These are phyloP conservation scores for Cercophora newfieldiana DNA, from an alignment of 495 filamentous ascomycete genomes.

Conservation along the genomic window DNA sequence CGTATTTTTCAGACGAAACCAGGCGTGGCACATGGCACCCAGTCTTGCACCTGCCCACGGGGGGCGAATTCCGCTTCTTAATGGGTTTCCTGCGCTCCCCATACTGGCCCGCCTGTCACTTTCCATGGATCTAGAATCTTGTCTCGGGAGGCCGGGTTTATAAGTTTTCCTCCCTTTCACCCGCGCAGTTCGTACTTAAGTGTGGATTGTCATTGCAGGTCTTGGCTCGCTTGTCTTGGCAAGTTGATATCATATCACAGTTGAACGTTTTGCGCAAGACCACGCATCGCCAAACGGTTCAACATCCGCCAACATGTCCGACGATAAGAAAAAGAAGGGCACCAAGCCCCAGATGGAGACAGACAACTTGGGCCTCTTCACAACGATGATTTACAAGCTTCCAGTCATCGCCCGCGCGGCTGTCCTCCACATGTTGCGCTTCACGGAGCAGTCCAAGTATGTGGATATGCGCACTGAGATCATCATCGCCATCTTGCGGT, in stretches of 20 bases:
- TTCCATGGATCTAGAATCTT: neutral
- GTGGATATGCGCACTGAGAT: slow-evolving; percentile 79
- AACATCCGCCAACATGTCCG: slow-evolving; percentile 11
- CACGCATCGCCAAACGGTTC: neutral
- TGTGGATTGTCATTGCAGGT: neutral
- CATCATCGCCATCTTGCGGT: slow-evolving; percentile 67
- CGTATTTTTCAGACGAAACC: neutral
- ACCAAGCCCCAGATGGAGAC: slow-evolving; percentile 11
- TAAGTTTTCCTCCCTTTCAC: neutral
- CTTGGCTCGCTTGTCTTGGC: neutral
- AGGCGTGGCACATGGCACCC: neutral
- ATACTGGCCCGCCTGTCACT: neutral
- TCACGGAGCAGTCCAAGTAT: slow-evolving; percentile 68
- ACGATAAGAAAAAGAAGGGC: neutral
- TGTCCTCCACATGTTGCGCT: slow-evolving; percentile 63
- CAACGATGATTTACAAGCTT: slow-evolving; percentile 56
- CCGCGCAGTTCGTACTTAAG: neutral
- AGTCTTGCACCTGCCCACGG: neutral
- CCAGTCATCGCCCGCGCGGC: slow-evolving; percentile 68
- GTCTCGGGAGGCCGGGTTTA: neutral
- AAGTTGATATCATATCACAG: neutral
- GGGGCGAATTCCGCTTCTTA: neutral
- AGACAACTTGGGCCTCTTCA: slow-evolving; percentile 39
- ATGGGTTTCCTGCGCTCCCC: neutral
- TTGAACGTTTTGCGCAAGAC: neutral